Percentiles rank a stretch among this genome's conserved stretches.
These are phyloP conservation scores for Lentinula sp. DNA, from an alignment of 768 basidiomycete genomes.

Conservation along the genomic window DNA sequence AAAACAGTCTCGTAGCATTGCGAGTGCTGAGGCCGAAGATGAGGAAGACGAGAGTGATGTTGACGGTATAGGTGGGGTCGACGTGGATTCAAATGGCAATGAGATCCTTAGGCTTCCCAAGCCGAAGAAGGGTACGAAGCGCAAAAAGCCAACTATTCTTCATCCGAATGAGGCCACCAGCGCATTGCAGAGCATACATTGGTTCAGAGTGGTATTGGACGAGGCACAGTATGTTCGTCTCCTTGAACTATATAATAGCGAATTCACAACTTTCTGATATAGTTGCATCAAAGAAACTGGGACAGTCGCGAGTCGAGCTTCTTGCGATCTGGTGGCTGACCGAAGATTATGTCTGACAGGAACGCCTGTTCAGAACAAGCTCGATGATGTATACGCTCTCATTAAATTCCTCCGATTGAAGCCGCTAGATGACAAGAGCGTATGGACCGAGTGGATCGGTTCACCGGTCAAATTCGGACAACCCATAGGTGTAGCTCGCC, in stretches of 20 bases:
- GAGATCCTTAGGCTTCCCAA: constrained; percentile 52
- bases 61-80: constrained; percentile 54
- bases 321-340: constrained; percentile 91
- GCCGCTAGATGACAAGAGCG: constrained; percentile 88
- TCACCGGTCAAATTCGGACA: constrained; percentile 91
- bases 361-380: constrained; percentile 98
- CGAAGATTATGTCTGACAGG: constrained; percentile 94
- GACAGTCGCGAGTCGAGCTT: constrained; percentile 92
- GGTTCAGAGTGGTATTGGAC: constrained; percentile 93
- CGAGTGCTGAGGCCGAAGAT: constrained; percentile 51
- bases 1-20: constrained; percentile 70
- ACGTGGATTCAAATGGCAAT: constrained; percentile 65
- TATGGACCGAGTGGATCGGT: constrained; percentile 92
- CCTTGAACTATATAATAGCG: constrained; percentile 3
- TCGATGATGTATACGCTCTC: constrained; percentile 95
- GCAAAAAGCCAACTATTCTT: constrained; percentile 43
- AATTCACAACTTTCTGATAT: background rate
- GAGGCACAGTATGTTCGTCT: constrained; percentile 85
- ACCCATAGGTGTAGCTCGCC: constrained; percentile 81
- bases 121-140: constrained; percentile 63
- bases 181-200: constrained; percentile 88
- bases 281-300: constrained; percentile 96
- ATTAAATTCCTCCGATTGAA: constrained; percentile 92
- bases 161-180: constrained; percentile 49
- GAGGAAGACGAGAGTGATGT: constrained; percentile 65